A percentile compares a stretch with the other conserved stretches of the same genome.
These are phyloP conservation scores for Aspergillus quadrilineatus DNA, from an alignment of 2,329 filamentous ascomycete genomes.

Conservation along the genomic window DNA sequence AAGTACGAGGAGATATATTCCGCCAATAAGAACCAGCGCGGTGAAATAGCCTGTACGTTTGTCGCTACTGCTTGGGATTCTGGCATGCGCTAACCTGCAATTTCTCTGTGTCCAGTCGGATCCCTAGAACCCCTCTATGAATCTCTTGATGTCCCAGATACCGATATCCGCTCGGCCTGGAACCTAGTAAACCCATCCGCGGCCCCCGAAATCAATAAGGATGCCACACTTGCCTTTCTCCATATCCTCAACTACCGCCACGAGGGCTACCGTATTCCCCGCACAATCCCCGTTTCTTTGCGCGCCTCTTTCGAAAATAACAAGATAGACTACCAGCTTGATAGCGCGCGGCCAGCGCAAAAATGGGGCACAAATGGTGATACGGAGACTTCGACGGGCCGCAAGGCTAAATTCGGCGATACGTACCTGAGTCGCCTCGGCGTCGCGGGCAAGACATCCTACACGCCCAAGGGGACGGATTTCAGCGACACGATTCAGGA, in stretches of 20 bases:
- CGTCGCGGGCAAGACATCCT: slow-evolving; percentile 69
- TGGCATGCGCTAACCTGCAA: slow-evolving; percentile 8
- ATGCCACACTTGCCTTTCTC: slow-evolving; percentile 88
- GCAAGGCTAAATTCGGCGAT: slow-evolving; percentile 96
- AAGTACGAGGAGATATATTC: slow-evolving; percentile 99
- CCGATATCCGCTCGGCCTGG: slow-evolving; percentile 88
- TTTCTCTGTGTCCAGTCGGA: slow-evolving; percentile 55
- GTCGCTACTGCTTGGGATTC: background rate
- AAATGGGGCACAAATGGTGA: slow-evolving; percentile 78
- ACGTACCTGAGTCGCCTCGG: slow-evolving; percentile 91
- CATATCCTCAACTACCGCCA: slow-evolving; percentile 96
- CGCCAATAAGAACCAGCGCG: slow-evolving; percentile 82
- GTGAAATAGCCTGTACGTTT: slow-evolving; percentile 72
- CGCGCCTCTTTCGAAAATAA: slow-evolving; percentile 91
- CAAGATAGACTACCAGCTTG: slow-evolving; percentile 92
- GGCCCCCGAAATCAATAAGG: slow-evolving; percentile 80
- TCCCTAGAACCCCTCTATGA: slow-evolving; percentile 82
- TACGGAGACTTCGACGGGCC: slow-evolving; percentile 77
- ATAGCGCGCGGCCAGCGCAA: slow-evolving; percentile 68
- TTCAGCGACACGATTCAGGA: slow-evolving; percentile 82
- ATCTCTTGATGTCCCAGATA: slow-evolving; percentile 63
- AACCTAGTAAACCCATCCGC: slow-evolving; percentile 95
- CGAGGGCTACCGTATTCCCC: slow-evolving; percentile 90
- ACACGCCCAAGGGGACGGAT: slow-evolving; percentile 83
- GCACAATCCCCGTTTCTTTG: slow-evolving; percentile 86